phyloP scores from a whole-genome alignment of 139 green algal genomes.

The Spirogloea muscicola region DNA sequence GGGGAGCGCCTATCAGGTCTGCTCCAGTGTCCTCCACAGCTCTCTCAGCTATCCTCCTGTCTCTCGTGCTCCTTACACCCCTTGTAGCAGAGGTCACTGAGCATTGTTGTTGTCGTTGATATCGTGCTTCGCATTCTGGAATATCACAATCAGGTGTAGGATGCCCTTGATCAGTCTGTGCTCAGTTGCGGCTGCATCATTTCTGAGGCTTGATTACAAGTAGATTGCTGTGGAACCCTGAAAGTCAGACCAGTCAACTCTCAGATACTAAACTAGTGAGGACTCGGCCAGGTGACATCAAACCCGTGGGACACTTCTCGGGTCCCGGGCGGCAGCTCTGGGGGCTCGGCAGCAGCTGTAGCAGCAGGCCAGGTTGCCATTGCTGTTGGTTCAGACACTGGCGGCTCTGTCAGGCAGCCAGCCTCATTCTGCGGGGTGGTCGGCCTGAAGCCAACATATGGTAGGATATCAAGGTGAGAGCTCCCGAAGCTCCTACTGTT shows the following conservation, averaged over 20 bases:
- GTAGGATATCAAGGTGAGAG: conserved; percentile 75
- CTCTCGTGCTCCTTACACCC: neutral
- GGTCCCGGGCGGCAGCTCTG: conserved; percentile 90
- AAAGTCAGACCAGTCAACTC: too few relatives aligned
- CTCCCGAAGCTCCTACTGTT: too few relatives aligned
- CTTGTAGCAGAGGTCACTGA: neutral
- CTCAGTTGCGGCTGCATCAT: too few relatives aligned
- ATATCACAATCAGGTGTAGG: too few relatives aligned
- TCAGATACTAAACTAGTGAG: too few relatives aligned
- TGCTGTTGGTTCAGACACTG: conserved; percentile 88
- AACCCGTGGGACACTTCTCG: conserved; percentile 55
- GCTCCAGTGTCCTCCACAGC: neutral
- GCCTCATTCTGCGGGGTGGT: conserved; percentile 91
- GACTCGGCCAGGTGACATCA: conserved; percentile 19
- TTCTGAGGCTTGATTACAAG: too few relatives aligned
- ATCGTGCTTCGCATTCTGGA: neutral
- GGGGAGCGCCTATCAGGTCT: conserved; percentile 74
- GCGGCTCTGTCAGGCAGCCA: conserved; percentile 89
- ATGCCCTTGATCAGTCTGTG: too few relatives aligned
- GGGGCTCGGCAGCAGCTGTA: conserved; percentile 90
- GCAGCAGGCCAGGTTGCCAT: conserved; percentile 66
- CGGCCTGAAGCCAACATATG: conserved; percentile 96
- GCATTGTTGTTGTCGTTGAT: neutral
- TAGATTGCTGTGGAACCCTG: too few relatives aligned
- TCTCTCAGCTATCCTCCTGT: neutral